These are phyloP conservation scores for Sphaceloma murrayae DNA, from an alignment of 2,329 filamentous ascomycete species.

Conservation along the genomic window DNA sequence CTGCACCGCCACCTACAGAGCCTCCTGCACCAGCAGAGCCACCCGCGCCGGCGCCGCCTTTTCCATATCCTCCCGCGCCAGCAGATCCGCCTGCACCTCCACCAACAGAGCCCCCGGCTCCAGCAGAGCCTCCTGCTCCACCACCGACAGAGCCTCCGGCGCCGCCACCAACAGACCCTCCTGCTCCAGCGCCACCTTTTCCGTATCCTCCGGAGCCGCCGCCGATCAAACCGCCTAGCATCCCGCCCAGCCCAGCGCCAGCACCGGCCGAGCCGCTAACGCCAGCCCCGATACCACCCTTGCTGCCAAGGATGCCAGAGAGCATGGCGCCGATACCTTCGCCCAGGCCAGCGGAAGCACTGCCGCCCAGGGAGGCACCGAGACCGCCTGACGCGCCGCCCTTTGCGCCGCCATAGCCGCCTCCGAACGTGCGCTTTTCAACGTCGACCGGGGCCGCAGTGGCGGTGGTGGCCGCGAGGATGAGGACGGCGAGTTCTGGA, in stretches of 20 bases:
- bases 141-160: background rate
- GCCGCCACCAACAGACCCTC: background rate
- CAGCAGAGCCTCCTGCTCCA: background rate
- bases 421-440: slow-evolving; percentile 11
- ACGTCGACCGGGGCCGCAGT: slow-evolving; percentile 5
- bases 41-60: background rate
- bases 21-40: background rate
- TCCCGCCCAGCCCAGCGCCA: background rate
- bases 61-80: background rate
- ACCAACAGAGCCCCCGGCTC: slow-evolving; percentile 1
- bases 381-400: background rate
- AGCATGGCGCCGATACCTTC: too few relatives aligned
- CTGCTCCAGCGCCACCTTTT: background rate
- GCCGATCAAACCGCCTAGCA: background rate
- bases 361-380: background rate
- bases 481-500: slow-evolving; percentile 1
- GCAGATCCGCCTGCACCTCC: background rate
- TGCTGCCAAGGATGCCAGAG: too few relatives aligned
- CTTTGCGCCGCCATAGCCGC: background rate
- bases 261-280: background rate
- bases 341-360: background rate
- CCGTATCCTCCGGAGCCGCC: background rate
- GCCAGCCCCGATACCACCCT: background rate
- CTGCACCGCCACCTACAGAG: background rate
- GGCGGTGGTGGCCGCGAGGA: slow-evolving; percentile 10